Base-by-base conservation (phyloP, 2,329 filamentous ascomycete genomes). In the Coniochaeta hoffmannii region DNA sequence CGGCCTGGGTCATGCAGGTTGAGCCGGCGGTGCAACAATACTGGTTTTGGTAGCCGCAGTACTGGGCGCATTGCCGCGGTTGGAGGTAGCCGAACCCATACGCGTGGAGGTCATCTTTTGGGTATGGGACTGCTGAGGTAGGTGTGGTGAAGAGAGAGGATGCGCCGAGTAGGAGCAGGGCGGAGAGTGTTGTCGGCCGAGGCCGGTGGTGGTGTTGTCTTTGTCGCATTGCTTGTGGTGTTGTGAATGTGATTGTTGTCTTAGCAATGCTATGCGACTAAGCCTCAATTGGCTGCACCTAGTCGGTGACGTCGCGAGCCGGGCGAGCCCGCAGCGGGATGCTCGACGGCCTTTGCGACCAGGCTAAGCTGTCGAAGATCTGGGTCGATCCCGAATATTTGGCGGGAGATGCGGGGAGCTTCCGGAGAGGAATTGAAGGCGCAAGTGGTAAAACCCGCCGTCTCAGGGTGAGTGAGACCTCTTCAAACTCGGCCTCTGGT, bases 41-140 rank as follows among this genome's bases (percentile, higher is more conserved):
- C 65, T 80, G 74, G 62, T 77, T 77, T 54, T 80, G 69, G 53
- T 70, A 67, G 58, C 82, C 82, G 68, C 82, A 86, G 68, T 76
- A 76, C 34, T 74, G 66, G 49, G 68, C 72, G 70, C 81, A 84
- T 55, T 66, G 68, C 59, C 79, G 74, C 19, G 68, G 70, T 70
- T 76, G 71, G 38, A 83, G 73, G 59, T 73, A 82, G 55, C 76
- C 76, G 62, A 73, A 76, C 61, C 78, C 79, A 30, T 61, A 56
- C 63, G 76, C 75, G 62, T 77, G 74, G 30, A 79, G 65, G 57
- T 72, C 70, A 61, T 81, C 76, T 63, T 71, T 73, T 41, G 79
- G 79, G 56, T 73, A 78, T 0, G 82, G 81, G 24, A 69, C 17
- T 34, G 46, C 38, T 44, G 24, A 34, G 30, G 41, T 38, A 24